A percentile compares a stretch with the other conserved stretches of the same genome.
Evolutionary conservation across 2,329 filamentous ascomycete genomes (phyloP).

Genomic region (Trichophyton simii): DNA sequence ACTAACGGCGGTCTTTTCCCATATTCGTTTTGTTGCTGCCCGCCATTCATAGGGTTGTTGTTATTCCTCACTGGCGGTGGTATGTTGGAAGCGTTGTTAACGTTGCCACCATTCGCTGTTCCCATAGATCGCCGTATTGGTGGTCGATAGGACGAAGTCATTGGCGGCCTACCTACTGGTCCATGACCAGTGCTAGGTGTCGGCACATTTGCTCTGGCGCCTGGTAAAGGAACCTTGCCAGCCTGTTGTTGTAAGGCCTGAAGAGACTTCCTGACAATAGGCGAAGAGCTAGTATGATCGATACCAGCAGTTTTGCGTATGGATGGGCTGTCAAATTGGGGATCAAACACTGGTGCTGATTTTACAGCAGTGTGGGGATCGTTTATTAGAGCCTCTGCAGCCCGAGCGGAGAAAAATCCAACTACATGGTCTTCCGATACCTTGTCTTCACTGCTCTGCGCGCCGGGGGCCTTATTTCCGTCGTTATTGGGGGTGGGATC

Average conservation of each 20-base stretch:
- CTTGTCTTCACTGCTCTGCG: slow-evolving; percentile 17
- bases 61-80: slow-evolving; percentile 8
- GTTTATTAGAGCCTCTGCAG: slow-evolving; percentile 46
- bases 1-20: slow-evolving; percentile 33
- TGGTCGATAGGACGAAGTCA: slow-evolving; percentile 33
- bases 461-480: slow-evolving; percentile 11
- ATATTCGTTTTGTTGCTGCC: slow-evolving; percentile 16
- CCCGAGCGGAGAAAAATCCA: slow-evolving; percentile 60
- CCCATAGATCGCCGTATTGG: slow-evolving; percentile 31
- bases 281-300: slow-evolving; percentile 65
- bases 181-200: neutral
- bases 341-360: slow-evolving; percentile 52
- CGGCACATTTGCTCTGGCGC: neutral
- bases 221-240: neutral
- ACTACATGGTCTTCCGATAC: slow-evolving; percentile 31
- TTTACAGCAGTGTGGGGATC: slow-evolving; percentile 33
- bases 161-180: slow-evolving; percentile 23
- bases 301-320: slow-evolving; percentile 81
- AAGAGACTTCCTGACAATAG: slow-evolving; percentile 42
- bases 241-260: slow-evolving; percentile 8
- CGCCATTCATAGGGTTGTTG: neutral
- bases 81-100: slow-evolving; percentile 12
- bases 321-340: slow-evolving; percentile 64
- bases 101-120: slow-evolving; percentile 15
- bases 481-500: slow-evolving; percentile 9